A percentile compares a stretch with the other conserved stretches of the same genome.
These are phyloP conservation scores for Lagenaria siceraria DNA, from an alignment of 306 rosid species.

Conservation along the genomic window DNA sequence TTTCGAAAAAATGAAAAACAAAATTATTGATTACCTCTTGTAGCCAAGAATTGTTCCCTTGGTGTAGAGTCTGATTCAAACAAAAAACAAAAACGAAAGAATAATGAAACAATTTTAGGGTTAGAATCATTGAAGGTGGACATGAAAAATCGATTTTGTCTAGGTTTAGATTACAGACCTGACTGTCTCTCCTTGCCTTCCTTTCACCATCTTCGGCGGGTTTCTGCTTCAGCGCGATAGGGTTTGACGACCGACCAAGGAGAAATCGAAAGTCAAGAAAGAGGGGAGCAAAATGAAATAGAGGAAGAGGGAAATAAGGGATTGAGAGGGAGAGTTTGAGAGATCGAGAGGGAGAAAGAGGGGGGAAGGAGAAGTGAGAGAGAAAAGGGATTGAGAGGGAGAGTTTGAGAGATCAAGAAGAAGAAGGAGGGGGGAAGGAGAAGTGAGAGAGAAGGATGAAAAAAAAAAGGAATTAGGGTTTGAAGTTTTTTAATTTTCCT, in stretches of 20 bases:
- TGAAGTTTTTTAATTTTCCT: no score
- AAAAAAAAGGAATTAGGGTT: no score
- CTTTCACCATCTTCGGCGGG: slow-evolving; percentile 59
- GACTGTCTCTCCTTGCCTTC: slow-evolving; percentile 79
- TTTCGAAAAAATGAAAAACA: not conserved
- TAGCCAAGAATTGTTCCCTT: slow-evolving; percentile 85
- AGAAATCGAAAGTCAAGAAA: no score
- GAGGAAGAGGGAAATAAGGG: no score
- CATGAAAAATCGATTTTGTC: not conserved
- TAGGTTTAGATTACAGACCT: slow-evolving; percentile 29
- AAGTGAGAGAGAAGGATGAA: no score
- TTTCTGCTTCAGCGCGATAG: not conserved
- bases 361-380: no score
- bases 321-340: no score
- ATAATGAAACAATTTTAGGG: not conserved
- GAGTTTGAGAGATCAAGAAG: no score
- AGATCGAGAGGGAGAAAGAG: no score
- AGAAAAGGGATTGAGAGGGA: no score
- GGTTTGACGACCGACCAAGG: not conserved
- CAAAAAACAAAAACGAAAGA: not conserved
- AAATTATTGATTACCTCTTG: slow-evolving; percentile 48
- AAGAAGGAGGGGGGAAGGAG: no score
- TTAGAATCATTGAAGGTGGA: not conserved
- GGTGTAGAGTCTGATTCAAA: slow-evolving; percentile 48
- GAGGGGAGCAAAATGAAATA: no score